Conservation (phyloP, 2,329 filamentous ascomycete species). For the Magnaporthiopsis rhizophila region DNA sequence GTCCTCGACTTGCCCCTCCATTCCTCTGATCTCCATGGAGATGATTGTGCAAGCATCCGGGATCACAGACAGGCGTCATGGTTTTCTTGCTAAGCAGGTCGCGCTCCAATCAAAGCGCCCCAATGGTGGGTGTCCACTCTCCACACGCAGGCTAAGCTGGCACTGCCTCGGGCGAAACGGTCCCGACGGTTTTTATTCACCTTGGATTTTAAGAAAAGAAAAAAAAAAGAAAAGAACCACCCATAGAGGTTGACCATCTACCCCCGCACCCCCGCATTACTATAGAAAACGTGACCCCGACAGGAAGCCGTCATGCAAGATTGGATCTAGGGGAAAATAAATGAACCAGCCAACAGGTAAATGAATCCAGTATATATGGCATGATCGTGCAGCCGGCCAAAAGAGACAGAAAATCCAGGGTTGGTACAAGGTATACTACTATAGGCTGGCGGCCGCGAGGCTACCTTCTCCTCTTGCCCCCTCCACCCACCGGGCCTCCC, state of each 20-base stretch:
- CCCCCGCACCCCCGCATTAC: not conserved
- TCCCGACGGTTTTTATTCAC: not conserved
- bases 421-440: not conserved
- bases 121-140: not conserved
- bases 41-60: not conserved
- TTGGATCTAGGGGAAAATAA: not conserved
- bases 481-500: slow-evolving; percentile 20
- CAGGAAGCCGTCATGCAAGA: not conserved
- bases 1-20: not conserved
- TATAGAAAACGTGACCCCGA: not conserved
- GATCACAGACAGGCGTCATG: not conserved
- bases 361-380: not conserved
- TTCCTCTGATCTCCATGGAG: not conserved
- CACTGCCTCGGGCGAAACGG: not conserved
- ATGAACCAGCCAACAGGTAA: not conserved
- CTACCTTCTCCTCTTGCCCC: slow-evolving; percentile 30
- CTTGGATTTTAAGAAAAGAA: not conserved
- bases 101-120: not conserved
- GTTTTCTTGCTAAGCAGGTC: not conserved
- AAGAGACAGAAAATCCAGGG: not conserved
- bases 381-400: not conserved
- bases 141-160: not conserved
- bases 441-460: not conserved
- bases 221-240: too few relatives aligned
- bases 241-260: too few relatives aligned